These are phyloP conservation scores for Tylopilus plumbeoviolaceoides DNA, from an alignment of 768 basidiomycete genomes.

Conservation along the genomic window DNA sequence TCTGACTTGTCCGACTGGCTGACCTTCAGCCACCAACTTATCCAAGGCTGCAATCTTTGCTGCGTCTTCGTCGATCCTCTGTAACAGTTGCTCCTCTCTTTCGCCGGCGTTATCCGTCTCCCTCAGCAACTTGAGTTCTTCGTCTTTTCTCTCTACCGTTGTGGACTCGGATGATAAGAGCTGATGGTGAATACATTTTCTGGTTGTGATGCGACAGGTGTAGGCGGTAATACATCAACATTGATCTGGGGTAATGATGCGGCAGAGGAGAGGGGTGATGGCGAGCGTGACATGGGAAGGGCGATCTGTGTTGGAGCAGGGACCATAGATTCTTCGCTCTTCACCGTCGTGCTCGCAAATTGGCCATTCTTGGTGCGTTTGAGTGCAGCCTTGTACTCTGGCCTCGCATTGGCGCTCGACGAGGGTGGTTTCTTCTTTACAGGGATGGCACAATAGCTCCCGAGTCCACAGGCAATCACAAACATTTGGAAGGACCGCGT, in stretches of 20 bases:
- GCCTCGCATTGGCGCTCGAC: conserved; percentile 28
- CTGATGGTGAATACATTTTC: conserved; percentile 7
- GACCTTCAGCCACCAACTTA: conserved; percentile 40
- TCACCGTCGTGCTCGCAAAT: conserved; percentile 19
- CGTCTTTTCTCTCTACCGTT: conserved; percentile 50
- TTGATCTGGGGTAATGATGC: conserved; percentile 24
- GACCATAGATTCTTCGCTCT: conserved; percentile 18
- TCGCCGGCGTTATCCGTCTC: conserved; percentile 37
- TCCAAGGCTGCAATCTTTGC: conserved; percentile 61
- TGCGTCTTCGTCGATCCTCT: conserved; percentile 70
- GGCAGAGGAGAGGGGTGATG: conserved; percentile 31
- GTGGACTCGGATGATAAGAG: conserved; percentile 32
- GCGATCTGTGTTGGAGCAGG: conserved; percentile 33
- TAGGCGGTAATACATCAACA: conserved; percentile 27
- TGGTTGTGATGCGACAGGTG: conserved; percentile 21
- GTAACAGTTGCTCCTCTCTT: conserved; percentile 58
- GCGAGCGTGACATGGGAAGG: conserved; percentile 37
- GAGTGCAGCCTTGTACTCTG: conserved; percentile 12
- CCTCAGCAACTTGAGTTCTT: conserved; percentile 49
- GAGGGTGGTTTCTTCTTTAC: conserved; percentile 34
- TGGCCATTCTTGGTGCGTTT: conserved; percentile 23
- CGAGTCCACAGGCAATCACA: conserved; percentile 36
- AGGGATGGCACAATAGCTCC: conserved; percentile 30
- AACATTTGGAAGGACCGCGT: conserved; percentile 67
- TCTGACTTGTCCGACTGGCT: conserved; percentile 30